Evolutionary conservation across 495 filamentous ascomycete species (phyloP).

Genomic region (Talaromyces wortmannii): DNA sequence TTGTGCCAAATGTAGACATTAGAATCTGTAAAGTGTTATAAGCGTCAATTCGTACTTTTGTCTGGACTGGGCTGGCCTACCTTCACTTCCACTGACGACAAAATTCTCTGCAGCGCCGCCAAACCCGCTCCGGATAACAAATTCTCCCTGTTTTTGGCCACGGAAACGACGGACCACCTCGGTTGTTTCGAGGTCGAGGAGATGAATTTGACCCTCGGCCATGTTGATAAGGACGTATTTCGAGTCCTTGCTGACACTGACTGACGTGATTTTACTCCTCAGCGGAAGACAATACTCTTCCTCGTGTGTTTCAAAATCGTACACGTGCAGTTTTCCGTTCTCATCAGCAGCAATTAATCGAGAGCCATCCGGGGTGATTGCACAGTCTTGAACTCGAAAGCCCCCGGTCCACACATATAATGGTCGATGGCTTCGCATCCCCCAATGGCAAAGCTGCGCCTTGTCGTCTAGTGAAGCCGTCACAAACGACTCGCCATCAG

Average conservation of each 20-base stretch:
- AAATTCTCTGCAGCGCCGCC: constrained; percentile 90
- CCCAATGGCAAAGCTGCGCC: constrained; percentile 63
- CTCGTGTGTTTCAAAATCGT: constrained; percentile 66
- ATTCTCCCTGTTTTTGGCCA: constrained; percentile 65
- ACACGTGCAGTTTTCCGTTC: constrained; percentile 67
- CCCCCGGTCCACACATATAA: constrained; percentile 58
- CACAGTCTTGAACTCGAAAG: constrained; percentile 77
- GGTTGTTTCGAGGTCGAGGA: constrained; percentile 69
- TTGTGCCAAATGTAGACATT: constrained; percentile 87
- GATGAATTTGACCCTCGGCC: constrained; percentile 62
- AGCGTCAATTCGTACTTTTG: neutral
- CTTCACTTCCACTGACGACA: constrained; percentile 86
- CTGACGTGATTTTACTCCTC: constrained; percentile 60
- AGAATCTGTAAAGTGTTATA: constrained; percentile 51
- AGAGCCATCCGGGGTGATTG: constrained; percentile 70
- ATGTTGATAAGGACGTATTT: constrained; percentile 76
- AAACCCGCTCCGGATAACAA: constrained; percentile 73
- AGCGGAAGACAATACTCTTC: constrained; percentile 67
- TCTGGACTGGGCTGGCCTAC: constrained; percentile 33
- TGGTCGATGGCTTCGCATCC: constrained; percentile 40
- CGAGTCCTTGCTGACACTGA: constrained; percentile 77
- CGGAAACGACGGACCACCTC: constrained; percentile 64
- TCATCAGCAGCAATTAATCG: constrained; percentile 72
- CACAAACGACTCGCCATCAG: constrained; percentile 71
- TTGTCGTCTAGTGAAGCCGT: constrained; percentile 69